These are phyloP conservation scores for Cytospora schulzeri DNA, from an alignment of 2,329 filamentous ascomycete species.

Conservation along the genomic window DNA sequence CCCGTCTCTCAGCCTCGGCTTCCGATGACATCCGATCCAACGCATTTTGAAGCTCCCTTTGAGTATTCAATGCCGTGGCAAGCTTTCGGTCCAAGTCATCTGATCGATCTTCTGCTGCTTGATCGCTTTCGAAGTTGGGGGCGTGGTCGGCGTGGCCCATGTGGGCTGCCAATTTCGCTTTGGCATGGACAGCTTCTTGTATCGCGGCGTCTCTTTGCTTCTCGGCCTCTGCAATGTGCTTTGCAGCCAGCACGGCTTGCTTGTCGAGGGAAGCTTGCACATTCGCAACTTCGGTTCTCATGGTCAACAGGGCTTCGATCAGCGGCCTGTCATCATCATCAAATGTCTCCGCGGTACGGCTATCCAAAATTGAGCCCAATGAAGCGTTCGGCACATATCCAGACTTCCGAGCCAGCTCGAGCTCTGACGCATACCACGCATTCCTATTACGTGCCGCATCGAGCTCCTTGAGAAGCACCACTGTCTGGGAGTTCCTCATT, in stretches of 20 bases:
- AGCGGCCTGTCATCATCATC: constrained; percentile 90
- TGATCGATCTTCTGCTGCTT: constrained; percentile 66
- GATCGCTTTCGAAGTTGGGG: constrained; percentile 60
- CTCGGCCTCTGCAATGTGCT: constrained; percentile 89
- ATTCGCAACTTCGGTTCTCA: constrained; percentile 85
- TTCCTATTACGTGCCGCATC: constrained; percentile 84
- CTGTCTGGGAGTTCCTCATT: constrained; percentile 65
- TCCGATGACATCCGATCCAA: constrained; percentile 71
- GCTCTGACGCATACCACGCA: constrained; percentile 95
- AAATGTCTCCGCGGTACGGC: constrained; percentile 75
- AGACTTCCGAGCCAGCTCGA: constrained; percentile 86
- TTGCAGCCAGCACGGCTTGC: constrained; percentile 82
- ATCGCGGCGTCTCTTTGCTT: constrained; percentile 94
- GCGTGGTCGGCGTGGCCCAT: constrained; percentile 63
- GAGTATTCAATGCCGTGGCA: constrained; percentile 75
- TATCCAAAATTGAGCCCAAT: constrained; percentile 73
- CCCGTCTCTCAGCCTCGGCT: constrained; percentile 77
- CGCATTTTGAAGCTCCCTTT: constrained; percentile 78
- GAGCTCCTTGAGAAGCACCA: constrained; percentile 81
- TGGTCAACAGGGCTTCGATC: constrained; percentile 87
- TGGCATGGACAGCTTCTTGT: constrained; percentile 91
- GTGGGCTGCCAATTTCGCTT: constrained; percentile 86
- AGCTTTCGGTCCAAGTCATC: constrained; percentile 80
- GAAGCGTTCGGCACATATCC: constrained; percentile 78
- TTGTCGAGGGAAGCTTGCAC: constrained; percentile 89